phyloP scores from a whole-genome alignment of 2,329 filamentous ascomycete species.

The Achaetomium macrosporum region DNA sequence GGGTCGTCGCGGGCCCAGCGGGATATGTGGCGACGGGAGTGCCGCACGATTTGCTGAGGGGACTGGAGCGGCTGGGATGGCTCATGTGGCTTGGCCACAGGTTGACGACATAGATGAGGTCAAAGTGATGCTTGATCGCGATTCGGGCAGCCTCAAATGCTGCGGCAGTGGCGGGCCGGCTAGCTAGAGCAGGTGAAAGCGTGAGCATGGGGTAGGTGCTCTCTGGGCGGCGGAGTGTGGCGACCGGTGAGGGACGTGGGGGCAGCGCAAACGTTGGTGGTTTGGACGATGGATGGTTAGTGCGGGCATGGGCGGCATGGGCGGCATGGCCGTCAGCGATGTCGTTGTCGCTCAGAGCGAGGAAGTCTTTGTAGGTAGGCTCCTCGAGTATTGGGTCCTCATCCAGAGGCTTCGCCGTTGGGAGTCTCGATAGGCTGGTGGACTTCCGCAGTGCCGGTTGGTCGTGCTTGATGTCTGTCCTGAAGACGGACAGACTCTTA shows the following conservation, averaged over 20 bases:
- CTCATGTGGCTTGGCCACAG: conserved; percentile 44
- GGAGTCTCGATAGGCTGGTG: conserved; percentile 17
- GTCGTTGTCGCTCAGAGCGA: conserved; percentile 51
- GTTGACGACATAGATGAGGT: conserved; percentile 54
- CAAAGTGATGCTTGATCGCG: conserved; percentile 50
- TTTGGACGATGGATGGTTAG: not conserved
- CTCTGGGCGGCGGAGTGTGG: not conserved
- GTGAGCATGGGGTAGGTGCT: conserved; percentile 34
- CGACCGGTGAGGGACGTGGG: conserved; percentile 10
- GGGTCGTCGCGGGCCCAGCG: conserved; percentile 1
- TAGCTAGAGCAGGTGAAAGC: conserved; percentile 40
- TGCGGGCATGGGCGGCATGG: conserved; percentile 12
- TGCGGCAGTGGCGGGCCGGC: conserved; percentile 40
- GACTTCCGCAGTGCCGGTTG: conserved; percentile 14
- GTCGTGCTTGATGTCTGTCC: not conserved
- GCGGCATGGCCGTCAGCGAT: conserved; percentile 41
- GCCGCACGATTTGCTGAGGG: conserved; percentile 19
- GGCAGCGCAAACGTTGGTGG: conserved; percentile 18
- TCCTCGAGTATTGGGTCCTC: conserved; percentile 40
- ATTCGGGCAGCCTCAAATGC: conserved; percentile 52
- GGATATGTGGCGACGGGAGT: conserved; percentile 8
- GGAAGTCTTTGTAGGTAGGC: conserved; percentile 49
- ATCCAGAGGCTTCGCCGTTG: conserved; percentile 28
- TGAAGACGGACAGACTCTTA: conserved; percentile 6
- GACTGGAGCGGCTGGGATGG: conserved; percentile 11